phyloP scores from a whole-genome alignment of 805 yeast genomes.

The Candida chilensis region DNA sequence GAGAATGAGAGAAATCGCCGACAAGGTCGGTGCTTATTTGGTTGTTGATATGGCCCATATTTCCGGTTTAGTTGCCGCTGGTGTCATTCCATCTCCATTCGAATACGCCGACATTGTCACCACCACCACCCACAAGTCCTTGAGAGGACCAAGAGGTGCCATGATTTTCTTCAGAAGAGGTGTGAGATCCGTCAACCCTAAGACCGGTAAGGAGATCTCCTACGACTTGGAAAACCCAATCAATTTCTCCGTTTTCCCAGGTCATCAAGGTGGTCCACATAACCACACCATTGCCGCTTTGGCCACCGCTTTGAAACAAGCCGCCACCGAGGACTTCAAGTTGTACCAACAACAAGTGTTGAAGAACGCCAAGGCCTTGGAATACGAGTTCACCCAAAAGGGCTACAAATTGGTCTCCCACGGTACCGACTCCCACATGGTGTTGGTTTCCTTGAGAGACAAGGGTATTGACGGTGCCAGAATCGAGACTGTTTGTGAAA shows the following conservation, averaged over 20 bases:
- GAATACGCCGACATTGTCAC: slow-evolving; percentile 97
- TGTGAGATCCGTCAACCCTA: slow-evolving; percentile 73
- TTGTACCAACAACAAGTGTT: slow-evolving; percentile 85
- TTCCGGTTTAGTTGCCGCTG: slow-evolving; percentile 92
- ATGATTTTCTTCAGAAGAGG: slow-evolving; percentile 99
- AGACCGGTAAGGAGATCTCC: slow-evolving; percentile 84
- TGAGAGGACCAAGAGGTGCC: slow-evolving; percentile 99
- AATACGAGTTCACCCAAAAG: slow-evolving; percentile 55
- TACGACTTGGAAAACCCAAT: slow-evolving; percentile 93
- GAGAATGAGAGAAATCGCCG: slow-evolving; percentile 94
- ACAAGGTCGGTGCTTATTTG: slow-evolving; percentile 93
- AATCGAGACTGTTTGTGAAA: slow-evolving; percentile 90
- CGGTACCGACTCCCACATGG: slow-evolving; percentile 98
- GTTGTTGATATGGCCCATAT: slow-evolving; percentile 98
- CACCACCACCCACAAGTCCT: slow-evolving; percentile 96
- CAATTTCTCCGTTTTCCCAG: slow-evolving; percentile 98
- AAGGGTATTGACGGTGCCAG: slow-evolving; percentile 95
- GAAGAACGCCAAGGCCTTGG: slow-evolving; percentile 81
- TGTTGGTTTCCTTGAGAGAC: slow-evolving; percentile 79
- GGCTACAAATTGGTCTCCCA: slow-evolving; percentile 82
- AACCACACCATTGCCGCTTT: slow-evolving; percentile 97
- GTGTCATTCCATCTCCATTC: slow-evolving; percentile 93
- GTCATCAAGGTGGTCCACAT: slow-evolving; percentile 99
- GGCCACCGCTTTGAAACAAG: slow-evolving; percentile 95
- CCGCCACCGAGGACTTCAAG: slow-evolving; percentile 81